Conservation (phyloP, 2,329 filamentous ascomycete species). For the Fonsecaea multimorphosa region DNA sequence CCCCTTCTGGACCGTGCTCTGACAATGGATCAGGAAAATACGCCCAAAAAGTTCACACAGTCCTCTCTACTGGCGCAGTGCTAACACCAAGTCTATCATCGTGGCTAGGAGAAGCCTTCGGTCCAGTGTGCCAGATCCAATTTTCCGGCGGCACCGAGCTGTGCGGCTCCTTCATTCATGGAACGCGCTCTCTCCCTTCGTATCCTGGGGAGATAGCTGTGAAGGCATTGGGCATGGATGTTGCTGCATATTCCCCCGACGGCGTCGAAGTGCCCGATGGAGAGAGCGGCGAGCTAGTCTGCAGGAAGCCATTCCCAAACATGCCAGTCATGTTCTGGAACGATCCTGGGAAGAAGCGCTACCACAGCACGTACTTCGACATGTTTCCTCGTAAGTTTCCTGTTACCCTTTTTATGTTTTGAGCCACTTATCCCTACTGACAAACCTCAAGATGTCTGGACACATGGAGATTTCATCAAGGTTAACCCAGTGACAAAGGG, state of each 20-base stretch:
- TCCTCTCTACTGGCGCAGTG: slow-evolving; percentile 24
- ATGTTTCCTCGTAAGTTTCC: slow-evolving; percentile 14
- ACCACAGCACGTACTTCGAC: slow-evolving; percentile 46
- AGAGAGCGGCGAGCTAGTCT: slow-evolving; percentile 75
- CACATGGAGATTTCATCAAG: slow-evolving; percentile 68
- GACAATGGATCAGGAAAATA: neutral
- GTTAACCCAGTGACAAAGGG: slow-evolving; percentile 21
- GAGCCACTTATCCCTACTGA: neutral
- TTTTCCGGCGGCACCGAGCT: slow-evolving; percentile 43
- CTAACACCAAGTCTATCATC: slow-evolving; percentile 10
- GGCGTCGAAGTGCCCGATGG: slow-evolving; percentile 49
- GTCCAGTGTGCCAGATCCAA: slow-evolving; percentile 28
- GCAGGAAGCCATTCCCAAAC: slow-evolving; percentile 74
- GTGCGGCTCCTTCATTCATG: slow-evolving; percentile 45
- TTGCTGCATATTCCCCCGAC: slow-evolving; percentile 19
- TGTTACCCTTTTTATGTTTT: neutral
- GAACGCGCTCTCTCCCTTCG: slow-evolving; percentile 72
- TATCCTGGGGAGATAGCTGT: slow-evolving; percentile 64
- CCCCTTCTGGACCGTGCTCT: neutral
- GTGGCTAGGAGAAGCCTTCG: slow-evolving; percentile 25
- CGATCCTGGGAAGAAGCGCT: slow-evolving; percentile 60
- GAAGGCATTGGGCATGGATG: slow-evolving; percentile 54
- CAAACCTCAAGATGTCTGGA: slow-evolving; percentile 42
- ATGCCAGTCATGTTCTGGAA: slow-evolving; percentile 71
- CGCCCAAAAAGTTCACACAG: slow-evolving; percentile 7